Conservation (phyloP, 352 stramenopile species). For the Pythium oligandrum region DNA sequence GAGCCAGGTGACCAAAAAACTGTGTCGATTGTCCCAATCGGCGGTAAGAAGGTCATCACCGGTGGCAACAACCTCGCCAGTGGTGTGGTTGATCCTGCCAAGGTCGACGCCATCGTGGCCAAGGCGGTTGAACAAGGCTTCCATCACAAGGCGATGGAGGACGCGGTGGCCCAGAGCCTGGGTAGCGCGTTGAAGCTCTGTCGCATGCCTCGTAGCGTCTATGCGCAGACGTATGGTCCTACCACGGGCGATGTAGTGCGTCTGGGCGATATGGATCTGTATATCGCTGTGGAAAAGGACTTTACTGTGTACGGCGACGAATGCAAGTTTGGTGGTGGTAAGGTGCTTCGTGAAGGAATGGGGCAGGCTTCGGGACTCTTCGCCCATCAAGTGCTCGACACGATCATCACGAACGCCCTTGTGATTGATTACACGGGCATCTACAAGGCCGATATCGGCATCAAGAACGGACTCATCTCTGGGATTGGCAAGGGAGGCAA, state of each 20-base stretch:
- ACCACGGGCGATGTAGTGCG: slow-evolving; percentile 92
- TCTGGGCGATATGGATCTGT: slow-evolving; percentile 92
- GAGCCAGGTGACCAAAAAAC: slow-evolving; percentile 96
- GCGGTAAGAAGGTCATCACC: slow-evolving; percentile 80
- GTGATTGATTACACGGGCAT: slow-evolving; percentile 95
- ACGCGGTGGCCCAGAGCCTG: slow-evolving; percentile 2
- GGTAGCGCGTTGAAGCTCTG: slow-evolving; percentile 16
- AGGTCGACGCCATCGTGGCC: slow-evolving; percentile 52
- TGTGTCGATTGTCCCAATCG: slow-evolving; percentile 92
- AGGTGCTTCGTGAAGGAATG: slow-evolving; percentile 85
- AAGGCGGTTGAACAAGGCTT: slow-evolving; percentile 48
- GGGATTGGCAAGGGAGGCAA: slow-evolving; percentile 97
- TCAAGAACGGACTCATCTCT: slow-evolving; percentile 91
- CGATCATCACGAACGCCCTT: slow-evolving; percentile 96
- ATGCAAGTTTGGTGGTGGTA: slow-evolving; percentile 96
- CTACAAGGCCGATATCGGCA: slow-evolving; percentile 95
- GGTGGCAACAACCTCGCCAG: slow-evolving; percentile 88
- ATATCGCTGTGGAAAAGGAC: slow-evolving; percentile 89
- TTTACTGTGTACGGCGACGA: slow-evolving; percentile 76
- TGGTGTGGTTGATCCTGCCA: slow-evolving; percentile 61
- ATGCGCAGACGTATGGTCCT: slow-evolving; percentile 91
- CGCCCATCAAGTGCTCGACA: slow-evolving; percentile 79
- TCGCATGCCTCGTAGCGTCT: slow-evolving; percentile 64
- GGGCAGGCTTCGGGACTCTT: slow-evolving; percentile 52
- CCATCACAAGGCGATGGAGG: slow-evolving; percentile 46